phyloP scores from a whole-genome alignment of 1,139 yeast genomes.

The Blastobotrys ciferrii region DNA sequence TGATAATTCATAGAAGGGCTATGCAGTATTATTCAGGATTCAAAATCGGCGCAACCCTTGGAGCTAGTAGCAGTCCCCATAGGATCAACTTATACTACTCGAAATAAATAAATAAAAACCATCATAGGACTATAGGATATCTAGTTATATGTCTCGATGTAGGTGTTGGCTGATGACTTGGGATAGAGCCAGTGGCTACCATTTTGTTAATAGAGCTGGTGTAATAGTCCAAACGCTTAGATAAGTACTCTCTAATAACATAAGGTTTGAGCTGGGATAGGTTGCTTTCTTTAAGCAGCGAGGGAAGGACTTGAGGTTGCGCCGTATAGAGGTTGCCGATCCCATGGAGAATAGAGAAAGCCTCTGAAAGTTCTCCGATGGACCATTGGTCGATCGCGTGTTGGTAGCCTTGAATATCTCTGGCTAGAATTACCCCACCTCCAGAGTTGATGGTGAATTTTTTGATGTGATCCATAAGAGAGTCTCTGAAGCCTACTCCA shows the following conservation, averaged over 20 bases:
- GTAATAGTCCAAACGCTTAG: conserved; percentile 65
- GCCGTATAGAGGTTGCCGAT: conserved; percentile 84
- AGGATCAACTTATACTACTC: no score
- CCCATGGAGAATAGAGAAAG: conserved; percentile 72
- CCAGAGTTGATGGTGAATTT: conserved; percentile 73
- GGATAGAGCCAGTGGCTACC: conserved; percentile 16
- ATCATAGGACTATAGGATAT: background rate
- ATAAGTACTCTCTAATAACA: conserved; percentile 64
- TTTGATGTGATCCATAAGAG: conserved; percentile 69
- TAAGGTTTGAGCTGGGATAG: conserved; percentile 66
- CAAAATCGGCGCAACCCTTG: no score
- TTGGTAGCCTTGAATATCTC: conserved; percentile 79
- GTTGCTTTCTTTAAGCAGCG: conserved; percentile 81
- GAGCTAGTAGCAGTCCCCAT: no score
- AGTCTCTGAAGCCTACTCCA: conserved; percentile 59
- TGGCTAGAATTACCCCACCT: conserved; percentile 83
- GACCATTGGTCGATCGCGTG: conserved; percentile 70
- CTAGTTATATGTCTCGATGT: background rate
- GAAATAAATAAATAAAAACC: background rate
- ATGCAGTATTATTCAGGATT: no score
- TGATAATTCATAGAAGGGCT: no score
- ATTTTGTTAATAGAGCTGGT: conserved; percentile 54
- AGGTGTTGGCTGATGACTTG: background rate
- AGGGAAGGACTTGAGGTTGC: conserved; percentile 68
- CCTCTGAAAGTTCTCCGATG: conserved; percentile 60